These are phyloP conservation scores for Sergeia podlipaevii DNA, from an alignment of 208 protist genomes.

Conservation along the genomic window DNA sequence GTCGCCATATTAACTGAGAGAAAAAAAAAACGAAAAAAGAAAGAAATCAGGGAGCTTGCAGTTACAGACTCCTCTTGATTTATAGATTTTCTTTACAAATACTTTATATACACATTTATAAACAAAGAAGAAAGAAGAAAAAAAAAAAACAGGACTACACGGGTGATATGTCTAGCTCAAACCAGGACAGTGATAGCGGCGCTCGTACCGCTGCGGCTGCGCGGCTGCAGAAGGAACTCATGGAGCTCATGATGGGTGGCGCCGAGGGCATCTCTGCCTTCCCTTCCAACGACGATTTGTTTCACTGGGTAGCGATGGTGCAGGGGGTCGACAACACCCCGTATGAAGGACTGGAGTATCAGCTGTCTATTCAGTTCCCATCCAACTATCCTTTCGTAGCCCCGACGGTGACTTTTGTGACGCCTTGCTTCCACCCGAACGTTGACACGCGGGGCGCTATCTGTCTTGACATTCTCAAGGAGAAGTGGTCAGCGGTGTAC, in stretches of 20 bases:
- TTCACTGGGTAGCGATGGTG: conserved; percentile 91
- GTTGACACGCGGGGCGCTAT: conserved; percentile 92
- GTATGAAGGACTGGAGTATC: conserved; percentile 93
- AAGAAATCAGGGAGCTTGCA: no score
- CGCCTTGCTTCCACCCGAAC: conserved; percentile 96
- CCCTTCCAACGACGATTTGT: conserved; percentile 93
- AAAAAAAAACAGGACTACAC: not conserved
- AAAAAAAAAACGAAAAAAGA: no score
- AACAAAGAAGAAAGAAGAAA: no score
- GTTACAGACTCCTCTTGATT: no score
- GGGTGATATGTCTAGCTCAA: conserved; percentile 6
- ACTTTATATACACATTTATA: conserved; percentile 4
- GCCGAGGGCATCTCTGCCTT: conserved; percentile 93
- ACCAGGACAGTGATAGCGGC: conserved; percentile 26
- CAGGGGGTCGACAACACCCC: conserved; percentile 75
- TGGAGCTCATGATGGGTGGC: conserved; percentile 90
- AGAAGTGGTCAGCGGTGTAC: conserved; percentile 96
- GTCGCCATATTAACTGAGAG: no score
- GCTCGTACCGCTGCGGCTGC: conserved; percentile 52
- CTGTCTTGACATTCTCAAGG: conserved; percentile 97
- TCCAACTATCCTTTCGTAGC: conserved; percentile 94
- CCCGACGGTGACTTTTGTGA: conserved; percentile 91
- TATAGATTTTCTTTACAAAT: no score
- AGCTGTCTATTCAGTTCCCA: conserved; percentile 89
- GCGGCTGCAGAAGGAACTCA: conserved; percentile 92